Base-by-base conservation (phyloP, 2,329 filamentous ascomycete genomes). In the Colletotrichum sp. region DNA sequence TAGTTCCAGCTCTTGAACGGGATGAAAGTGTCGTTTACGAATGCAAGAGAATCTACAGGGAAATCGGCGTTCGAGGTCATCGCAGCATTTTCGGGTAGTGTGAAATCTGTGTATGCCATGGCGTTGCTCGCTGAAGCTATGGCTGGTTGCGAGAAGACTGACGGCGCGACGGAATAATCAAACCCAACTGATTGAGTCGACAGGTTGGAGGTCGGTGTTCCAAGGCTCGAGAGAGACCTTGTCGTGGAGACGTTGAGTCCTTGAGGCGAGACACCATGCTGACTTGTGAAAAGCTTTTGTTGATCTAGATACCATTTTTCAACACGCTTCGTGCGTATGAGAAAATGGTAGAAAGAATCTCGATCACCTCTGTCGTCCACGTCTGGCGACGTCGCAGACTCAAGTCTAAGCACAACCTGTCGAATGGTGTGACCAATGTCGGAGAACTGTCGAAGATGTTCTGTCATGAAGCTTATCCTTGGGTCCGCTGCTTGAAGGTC, bases 401-500 rank as follows among this genome's bases (percentile, higher is more conserved):
- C 80, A 34, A 84, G 78, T 3, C 82, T 74, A 3, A 84, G 44
- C 0, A 81, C 78, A 5, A 82, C 79, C 44, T 84, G 82, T 8
- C 82, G 78, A 4, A 84, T 74, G 0, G 80, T 80, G 28, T 83
- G 80, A 2, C 77, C 74, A 49, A 84, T 78, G 36, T 84, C 82
- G 24, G 81, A 79, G 4, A 83, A 81, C 4, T 80, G 81, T 6
- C 81, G 79, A 2, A 84, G 80, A 44, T 82, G 79, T 1, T 79
- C 78, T 5, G 81, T 79, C 6, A 77, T 73, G n/a, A 80, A 77
- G 7, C 76, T 39, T 4, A 83, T 79, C 9, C 78, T 76, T 0
- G 79, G 78, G 15, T 82, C 79, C 4, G 79, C 78, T 1, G 82
- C 82, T 3, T 83, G 69, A 6, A 84, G 78, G 49, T 84, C 82